Evolutionary conservation across 306 rosid species (phyloP).

Genomic region (Fagus sylvatica): DNA sequence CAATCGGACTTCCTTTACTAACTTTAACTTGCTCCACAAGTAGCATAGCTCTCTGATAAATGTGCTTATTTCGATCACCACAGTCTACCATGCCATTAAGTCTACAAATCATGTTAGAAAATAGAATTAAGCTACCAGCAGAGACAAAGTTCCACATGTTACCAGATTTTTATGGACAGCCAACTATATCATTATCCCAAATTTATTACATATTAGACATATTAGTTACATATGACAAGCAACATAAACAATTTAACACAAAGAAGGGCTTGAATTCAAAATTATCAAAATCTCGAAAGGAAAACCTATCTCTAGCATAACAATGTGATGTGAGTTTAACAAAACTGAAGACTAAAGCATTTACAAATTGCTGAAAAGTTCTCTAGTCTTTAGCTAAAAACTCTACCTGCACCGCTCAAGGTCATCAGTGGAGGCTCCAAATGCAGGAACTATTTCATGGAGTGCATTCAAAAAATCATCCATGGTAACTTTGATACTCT

Average conservation of each 20-base stretch:
- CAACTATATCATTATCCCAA: not conserved
- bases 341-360: constrained; percentile 16
- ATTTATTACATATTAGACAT: not conserved
- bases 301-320: not conserved
- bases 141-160: not conserved
- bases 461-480: constrained; percentile 90
- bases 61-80: constrained; percentile 82
- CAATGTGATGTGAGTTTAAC: constrained; percentile 11
- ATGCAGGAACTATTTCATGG: constrained; percentile 78
- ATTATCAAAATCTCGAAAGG: not conserved
- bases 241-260: not conserved
- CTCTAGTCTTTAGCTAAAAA: constrained; percentile 16
- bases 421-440: constrained; percentile 98
- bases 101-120: constrained; percentile 45
- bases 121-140: not conserved
- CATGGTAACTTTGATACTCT: constrained; percentile 91
- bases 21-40: constrained; percentile 96
- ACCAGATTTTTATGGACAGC: not conserved
- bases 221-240: not conserved
- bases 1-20: constrained; percentile 92
- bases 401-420: constrained; percentile 92
- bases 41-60: constrained; percentile 76
- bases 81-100: constrained; percentile 88
- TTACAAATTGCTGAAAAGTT: constrained; percentile 1
- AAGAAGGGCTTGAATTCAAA: not conserved